Conservation (phyloP, 2,329 filamentous ascomycete genomes). For the Pseudocercospora musae region DNA sequence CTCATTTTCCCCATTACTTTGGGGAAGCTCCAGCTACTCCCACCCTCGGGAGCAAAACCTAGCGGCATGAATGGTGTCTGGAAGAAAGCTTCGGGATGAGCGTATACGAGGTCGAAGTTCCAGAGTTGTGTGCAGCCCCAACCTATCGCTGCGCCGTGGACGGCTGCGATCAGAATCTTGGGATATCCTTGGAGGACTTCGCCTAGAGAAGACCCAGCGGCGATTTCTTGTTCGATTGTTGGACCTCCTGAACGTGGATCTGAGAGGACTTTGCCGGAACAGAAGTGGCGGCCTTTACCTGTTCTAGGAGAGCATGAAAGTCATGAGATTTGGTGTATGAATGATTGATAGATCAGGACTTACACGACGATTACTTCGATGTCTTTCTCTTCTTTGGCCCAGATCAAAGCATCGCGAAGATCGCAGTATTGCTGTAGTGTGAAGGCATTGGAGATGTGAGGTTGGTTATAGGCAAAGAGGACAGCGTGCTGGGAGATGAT, state of each 20-base stretch:
- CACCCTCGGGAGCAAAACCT: conserved; percentile 3
- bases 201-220: not conserved
- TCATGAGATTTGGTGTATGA: not conserved
- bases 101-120: conserved; percentile 9
- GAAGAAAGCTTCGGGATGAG: not conserved
- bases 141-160: conserved; percentile 5
- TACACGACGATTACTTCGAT: not conserved
- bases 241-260: not conserved
- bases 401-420: not conserved
- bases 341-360: not conserved
- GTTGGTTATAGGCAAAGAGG: not conserved
- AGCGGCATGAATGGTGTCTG: conserved; percentile 3
- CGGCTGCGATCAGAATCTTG: conserved; percentile 8
- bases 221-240: conserved; percentile 7
- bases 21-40: not conserved
- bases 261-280: conserved; percentile 1
- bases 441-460: conserved; percentile 3
- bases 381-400: not conserved
- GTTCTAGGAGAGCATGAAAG: not conserved
- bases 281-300: not conserved
- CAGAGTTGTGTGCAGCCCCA: conserved; percentile 9
- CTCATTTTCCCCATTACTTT: conserved; percentile 2
- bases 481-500: not conserved
- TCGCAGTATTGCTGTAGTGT: not conserved
- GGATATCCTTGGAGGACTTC: conserved; percentile 2